Percentiles rank a stretch among this genome's conserved stretches.
Conservation (phyloP, 2,329 filamentous ascomycete genomes). For the Xylariaceae sp. region DNA sequence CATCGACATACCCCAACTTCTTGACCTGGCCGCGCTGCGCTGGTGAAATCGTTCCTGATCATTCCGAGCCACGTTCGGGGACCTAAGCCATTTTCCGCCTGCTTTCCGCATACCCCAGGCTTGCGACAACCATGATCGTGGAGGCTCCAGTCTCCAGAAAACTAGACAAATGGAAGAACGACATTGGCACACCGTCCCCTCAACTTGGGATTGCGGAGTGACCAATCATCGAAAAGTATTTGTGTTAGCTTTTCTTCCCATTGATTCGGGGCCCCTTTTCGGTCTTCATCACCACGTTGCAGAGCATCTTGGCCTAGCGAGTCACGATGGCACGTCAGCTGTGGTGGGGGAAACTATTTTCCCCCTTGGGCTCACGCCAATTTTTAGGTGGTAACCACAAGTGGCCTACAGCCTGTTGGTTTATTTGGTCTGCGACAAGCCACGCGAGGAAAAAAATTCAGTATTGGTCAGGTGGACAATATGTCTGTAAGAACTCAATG, state of each 20-base stretch:
- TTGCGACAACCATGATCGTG: constrained; percentile 7
- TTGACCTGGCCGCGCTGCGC: no score
- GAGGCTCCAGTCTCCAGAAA: constrained; percentile 10
- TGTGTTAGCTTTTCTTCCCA: constrained; percentile 13
- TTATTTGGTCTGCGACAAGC: no score
- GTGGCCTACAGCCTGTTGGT: no score
- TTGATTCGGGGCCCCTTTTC: not conserved
- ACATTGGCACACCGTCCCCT: constrained; percentile 7
- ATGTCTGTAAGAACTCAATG: no score
- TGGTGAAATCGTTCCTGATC: no score
- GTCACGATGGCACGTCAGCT: constrained; percentile 17
- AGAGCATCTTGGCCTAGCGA: constrained; percentile 12
- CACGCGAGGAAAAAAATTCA: no score
- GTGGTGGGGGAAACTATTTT: constrained; percentile 7
- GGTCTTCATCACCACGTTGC: not conserved
- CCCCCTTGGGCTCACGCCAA: not conserved
- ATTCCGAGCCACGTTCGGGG: no score
- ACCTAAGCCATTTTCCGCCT: no score
- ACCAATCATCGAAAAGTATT: constrained; percentile 17
- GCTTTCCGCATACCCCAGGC: no score
- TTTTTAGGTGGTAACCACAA: no score
- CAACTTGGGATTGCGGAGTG: constrained; percentile 20
- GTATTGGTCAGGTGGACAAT: no score
- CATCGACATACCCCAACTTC: no score
- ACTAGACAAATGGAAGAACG: not conserved